A percentile compares a stretch with the other conserved stretches of the same genome.
These are phyloP conservation scores for Zasmidium angulare DNA, from an alignment of 2,329 filamentous ascomycete species.

Conservation along the genomic window DNA sequence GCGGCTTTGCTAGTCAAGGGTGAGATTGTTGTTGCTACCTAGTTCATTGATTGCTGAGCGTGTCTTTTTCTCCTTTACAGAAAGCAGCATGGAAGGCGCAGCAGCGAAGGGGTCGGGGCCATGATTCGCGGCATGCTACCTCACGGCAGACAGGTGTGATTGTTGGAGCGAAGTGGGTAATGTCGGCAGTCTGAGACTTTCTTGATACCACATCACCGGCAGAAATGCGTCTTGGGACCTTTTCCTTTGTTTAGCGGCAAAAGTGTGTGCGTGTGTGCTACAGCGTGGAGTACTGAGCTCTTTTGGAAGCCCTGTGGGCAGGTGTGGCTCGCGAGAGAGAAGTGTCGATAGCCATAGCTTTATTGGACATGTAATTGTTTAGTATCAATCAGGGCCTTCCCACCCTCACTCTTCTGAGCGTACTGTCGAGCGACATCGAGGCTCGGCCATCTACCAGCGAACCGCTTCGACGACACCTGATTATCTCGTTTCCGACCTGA, in stretches of 20 bases:
- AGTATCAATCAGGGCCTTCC: background rate
- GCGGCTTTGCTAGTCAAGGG: constrained; percentile 15
- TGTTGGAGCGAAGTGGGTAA: background rate
- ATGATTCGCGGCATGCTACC: background rate
- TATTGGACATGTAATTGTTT: background rate
- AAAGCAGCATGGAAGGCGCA: background rate
- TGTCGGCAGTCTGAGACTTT: background rate
- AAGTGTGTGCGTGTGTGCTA: background rate
- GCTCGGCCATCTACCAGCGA: too few relatives aligned
- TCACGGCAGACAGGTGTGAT: background rate
- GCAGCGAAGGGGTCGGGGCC: constrained; percentile 4
- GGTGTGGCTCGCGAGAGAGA: background rate
- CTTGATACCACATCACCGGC: constrained; percentile 1
- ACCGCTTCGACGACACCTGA: too few relatives aligned
- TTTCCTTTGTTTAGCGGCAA: background rate
- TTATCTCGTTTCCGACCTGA: too few relatives aligned
- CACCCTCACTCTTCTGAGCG: background rate
- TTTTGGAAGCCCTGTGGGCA: background rate
- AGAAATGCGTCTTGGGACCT: background rate
- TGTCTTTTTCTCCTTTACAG: background rate
- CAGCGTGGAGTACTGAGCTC: constrained; percentile 1
- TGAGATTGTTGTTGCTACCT: constrained; percentile 1
- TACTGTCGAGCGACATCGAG: background rate
- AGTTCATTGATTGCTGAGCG: background rate
- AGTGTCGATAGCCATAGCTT: background rate